Evolutionary conservation across 1,284 basidiomycete species (phyloP), one percentile per base, ranked within the genome.

Genomic region (Leccinum angustisporum): DNA sequence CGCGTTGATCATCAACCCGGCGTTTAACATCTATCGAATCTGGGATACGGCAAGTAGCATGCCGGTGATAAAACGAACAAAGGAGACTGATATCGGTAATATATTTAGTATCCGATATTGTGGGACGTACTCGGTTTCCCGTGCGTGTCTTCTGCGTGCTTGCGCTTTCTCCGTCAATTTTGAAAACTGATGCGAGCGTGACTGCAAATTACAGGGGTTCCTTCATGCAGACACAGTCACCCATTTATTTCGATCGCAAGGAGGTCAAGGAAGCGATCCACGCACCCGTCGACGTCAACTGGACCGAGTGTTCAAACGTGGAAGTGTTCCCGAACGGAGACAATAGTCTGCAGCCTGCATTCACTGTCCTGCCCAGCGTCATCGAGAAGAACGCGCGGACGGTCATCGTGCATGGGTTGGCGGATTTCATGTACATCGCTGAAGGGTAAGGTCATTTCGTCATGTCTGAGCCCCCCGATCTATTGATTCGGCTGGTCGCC

Each of bases 1-100:
- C 0, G 85, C 88, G 0, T 65, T 90, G 25, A 62, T 73, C 2
- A 75, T 88, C 63, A 91, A 92, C 70, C 90, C 89, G 0, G 90
- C 87, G 3, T 92, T 92, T 76, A 81, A 92, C 69, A 80, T 90
- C 8, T 92, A 92, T 70, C 81, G 86, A 36, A 86, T 91, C 58
- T 89, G 90, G 72, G 87, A 89, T 70, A 88, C 84, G 25, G 82
- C 78, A 57, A 63, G 80, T 72, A 5, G 10, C 18, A 18, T 46
- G 5, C 5, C 4, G 2, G 5, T 11, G 43, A 46, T 18, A 21
- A 46, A 18, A 10, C 43, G 18, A 46, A 46, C 5, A 2, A 2
- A 6, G 18, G 43, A 21, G 5, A 46, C 43, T 18, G 40, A 43
- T 43, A 13, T 34, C 10, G 31, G 13, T 34, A 2, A 34, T 34